Conservation (phyloP, 805 yeast species). For the Diddensiella santjacobensis region DNA sequence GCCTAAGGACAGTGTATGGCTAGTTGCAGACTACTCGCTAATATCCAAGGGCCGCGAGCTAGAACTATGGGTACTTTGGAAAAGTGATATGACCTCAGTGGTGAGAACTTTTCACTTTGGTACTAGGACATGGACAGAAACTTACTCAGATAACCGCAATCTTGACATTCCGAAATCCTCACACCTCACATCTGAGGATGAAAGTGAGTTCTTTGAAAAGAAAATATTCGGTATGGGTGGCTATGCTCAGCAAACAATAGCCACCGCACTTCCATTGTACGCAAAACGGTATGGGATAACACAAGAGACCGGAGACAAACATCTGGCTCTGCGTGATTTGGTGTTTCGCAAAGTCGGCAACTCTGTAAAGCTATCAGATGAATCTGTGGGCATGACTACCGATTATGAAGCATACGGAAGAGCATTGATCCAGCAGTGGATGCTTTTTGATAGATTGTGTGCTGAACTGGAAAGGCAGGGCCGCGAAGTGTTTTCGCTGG, state of each 20-base stretch:
- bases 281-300: constrained; percentile 41
- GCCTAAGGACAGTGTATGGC: constrained; percentile 43
- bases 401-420: constrained; percentile 36
- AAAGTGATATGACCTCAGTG: constrained; percentile 54
- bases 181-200: constrained; percentile 14
- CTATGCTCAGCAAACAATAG: constrained; percentile 47
- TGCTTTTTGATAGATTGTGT: constrained; percentile 65
- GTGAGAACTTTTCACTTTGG: constrained; percentile 29
- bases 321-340: constrained; percentile 35
- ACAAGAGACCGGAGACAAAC: constrained; percentile 25
- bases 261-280: constrained; percentile 51
- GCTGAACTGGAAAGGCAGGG: constrained; percentile 61
- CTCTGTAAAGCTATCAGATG: constrained; percentile 25
- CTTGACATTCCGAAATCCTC: constrained; percentile 21
- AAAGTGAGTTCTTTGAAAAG: constrained; percentile 34
- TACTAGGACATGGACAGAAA: background rate
- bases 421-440: constrained; percentile 54
- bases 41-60: constrained; percentile 21
- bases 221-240: constrained; percentile 48
- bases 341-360: constrained; percentile 34
- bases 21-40: constrained; percentile 44
- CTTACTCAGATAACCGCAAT: background rate
- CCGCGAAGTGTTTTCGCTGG: constrained; percentile 55
- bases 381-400: constrained; percentile 5
- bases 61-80: constrained; percentile 51